These are phyloP conservation scores for Setomelanomma holmii DNA, from an alignment of 2,329 filamentous ascomycete species.

Conservation along the genomic window DNA sequence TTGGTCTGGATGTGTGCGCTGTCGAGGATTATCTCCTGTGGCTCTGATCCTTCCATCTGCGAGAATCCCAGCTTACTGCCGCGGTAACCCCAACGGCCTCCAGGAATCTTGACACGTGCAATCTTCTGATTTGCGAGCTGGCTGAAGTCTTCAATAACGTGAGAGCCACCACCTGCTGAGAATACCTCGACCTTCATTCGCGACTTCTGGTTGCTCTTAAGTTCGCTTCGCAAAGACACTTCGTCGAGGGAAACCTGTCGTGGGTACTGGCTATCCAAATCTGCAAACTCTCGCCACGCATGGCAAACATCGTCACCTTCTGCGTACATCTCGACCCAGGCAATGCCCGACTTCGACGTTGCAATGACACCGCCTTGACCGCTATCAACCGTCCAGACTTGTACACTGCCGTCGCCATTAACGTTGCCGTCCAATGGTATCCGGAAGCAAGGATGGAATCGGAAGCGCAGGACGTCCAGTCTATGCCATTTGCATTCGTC, in stretches of 20 bases:
- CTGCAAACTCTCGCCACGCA: slow-evolving; percentile 80
- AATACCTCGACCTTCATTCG: slow-evolving; percentile 76
- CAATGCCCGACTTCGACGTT: slow-evolving; percentile 80
- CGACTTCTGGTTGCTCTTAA: slow-evolving; percentile 74
- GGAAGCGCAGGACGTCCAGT: slow-evolving; percentile 86
- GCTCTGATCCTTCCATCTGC: slow-evolving; percentile 71
- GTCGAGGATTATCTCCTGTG: slow-evolving; percentile 77
- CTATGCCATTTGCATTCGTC: slow-evolving; percentile 94
- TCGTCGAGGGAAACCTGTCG: slow-evolving; percentile 79
- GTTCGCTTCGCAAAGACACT: slow-evolving; percentile 75
- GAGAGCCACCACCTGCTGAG: slow-evolving; percentile 75
- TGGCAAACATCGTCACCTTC: slow-evolving; percentile 83
- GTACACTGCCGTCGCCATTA: slow-evolving; percentile 75
- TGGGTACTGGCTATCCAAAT: slow-evolving; percentile 66
- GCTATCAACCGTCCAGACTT: slow-evolving; percentile 84
- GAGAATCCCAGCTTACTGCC: slow-evolving; percentile 77
- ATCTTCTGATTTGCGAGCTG: slow-evolving; percentile 70
- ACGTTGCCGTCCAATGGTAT: slow-evolving; percentile 74
- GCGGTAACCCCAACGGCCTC: slow-evolving; percentile 75
- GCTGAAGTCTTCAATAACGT: slow-evolving; percentile 79
- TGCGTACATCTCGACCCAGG: slow-evolving; percentile 81
- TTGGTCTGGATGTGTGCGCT: slow-evolving; percentile 70
- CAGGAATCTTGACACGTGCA: slow-evolving; percentile 76
- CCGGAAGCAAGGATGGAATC: slow-evolving; percentile 87
- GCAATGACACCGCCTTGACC: slow-evolving; percentile 79